Evolutionary conservation across 2,329 filamentous ascomycete species (phyloP).

Genomic region (Albifimbria verrucaria): DNA sequence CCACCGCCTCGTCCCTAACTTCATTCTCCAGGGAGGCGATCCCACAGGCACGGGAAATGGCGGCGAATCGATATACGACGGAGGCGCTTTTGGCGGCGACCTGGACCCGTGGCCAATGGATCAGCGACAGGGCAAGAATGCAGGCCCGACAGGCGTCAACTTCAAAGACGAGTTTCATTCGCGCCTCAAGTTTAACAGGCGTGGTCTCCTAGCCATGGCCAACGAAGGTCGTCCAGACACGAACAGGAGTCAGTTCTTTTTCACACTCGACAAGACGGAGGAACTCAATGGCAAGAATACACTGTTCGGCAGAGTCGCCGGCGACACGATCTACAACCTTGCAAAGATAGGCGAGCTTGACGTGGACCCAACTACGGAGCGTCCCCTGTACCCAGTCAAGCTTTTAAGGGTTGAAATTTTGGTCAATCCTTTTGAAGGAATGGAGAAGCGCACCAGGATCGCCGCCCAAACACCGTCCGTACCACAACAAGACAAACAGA

Average conservation of each 20-base stretch:
- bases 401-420: slow-evolving; percentile 72
- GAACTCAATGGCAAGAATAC: slow-evolving; percentile 90
- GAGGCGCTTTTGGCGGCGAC: slow-evolving; percentile 69
- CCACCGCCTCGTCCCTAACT: slow-evolving; percentile 86
- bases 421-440: slow-evolving; percentile 78
- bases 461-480: slow-evolving; percentile 44
- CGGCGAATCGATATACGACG: slow-evolving; percentile 88
- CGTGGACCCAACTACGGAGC: slow-evolving; percentile 71
- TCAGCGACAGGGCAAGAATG: slow-evolving; percentile 58
- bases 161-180: slow-evolving; percentile 88
- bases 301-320: slow-evolving; percentile 85
- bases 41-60: slow-evolving; percentile 90
- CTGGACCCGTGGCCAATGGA: slow-evolving; percentile 72
- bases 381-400: slow-evolving; percentile 81
- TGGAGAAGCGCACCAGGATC: slow-evolving; percentile 65
- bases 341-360: slow-evolving; percentile 91
- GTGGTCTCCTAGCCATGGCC: slow-evolving; percentile 93
- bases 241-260: slow-evolving; percentile 96
- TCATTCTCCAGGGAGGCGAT: slow-evolving; percentile 92
- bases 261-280: slow-evolving; percentile 80
- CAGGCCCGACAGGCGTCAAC: slow-evolving; percentile 55
- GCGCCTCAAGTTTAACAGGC: slow-evolving; percentile 85
- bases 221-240: slow-evolving; percentile 75
- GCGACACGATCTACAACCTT: slow-evolving; percentile 94
- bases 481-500: slow-evolving; percentile 42